Evolutionary conservation across 2,329 filamentous ascomycete genomes (phyloP).

Genomic region (Pyrenophora tritici-repentis): DNA sequence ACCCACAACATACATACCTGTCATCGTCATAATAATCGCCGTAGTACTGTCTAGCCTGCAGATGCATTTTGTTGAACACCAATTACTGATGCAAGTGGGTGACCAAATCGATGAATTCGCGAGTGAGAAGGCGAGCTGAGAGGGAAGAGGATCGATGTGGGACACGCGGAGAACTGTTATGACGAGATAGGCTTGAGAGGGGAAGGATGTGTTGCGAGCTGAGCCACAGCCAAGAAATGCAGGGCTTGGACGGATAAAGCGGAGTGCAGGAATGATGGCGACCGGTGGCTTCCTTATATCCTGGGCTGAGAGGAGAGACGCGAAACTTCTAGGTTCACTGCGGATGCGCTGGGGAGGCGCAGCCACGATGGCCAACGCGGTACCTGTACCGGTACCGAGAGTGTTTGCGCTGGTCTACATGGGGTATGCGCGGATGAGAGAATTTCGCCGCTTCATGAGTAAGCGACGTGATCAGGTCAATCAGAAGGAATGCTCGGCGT

Average conservation of each 20-base stretch:
- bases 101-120: slow-evolving; percentile 1
- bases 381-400: neutral
- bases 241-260: slow-evolving; percentile 6
- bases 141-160: slow-evolving; percentile 6
- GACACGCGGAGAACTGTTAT: slow-evolving; percentile 1
- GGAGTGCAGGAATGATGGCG: slow-evolving; percentile 6
- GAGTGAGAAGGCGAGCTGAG: neutral
- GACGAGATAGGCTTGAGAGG: slow-evolving; percentile 15
- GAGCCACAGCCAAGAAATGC: slow-evolving; percentile 20
- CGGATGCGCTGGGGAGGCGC: slow-evolving; percentile 7
- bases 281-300: neutral
- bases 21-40: slow-evolving; percentile 17
- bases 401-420: too few relatives aligned
- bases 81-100: neutral
- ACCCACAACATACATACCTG: slow-evolving; percentile 25
- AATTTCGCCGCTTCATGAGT: neutral
- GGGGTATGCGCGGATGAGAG: neutral
- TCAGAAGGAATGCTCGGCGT: neutral
- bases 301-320: neutral
- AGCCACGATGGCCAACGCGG: neutral
- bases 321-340: slow-evolving; percentile 1
- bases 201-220: slow-evolving; percentile 14
- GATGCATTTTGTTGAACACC: slow-evolving; percentile 13
- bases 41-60: slow-evolving; percentile 26
- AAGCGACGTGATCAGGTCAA: neutral